Conservation (phyloP, 106 monocot genomes). For the Xerophyta viscosa region DNA sequence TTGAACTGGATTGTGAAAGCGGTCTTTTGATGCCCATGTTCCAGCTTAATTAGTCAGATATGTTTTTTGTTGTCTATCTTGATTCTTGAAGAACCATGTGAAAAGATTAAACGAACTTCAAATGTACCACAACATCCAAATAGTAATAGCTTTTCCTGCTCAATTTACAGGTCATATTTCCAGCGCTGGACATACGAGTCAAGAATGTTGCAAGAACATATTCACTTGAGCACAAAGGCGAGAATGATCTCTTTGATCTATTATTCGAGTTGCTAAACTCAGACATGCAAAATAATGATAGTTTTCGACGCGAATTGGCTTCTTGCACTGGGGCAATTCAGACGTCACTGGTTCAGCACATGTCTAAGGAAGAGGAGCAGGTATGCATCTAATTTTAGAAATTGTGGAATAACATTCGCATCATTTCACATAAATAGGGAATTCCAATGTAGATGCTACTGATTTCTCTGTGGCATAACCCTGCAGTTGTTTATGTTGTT, state of each 20-base stretch:
- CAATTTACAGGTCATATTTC: slow-evolving; percentile 78
- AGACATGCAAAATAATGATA: slow-evolving; percentile 45
- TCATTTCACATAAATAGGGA: too few species aligned
- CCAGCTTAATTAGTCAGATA: too few species aligned
- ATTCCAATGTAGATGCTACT: too few species aligned
- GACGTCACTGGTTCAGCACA: slow-evolving; percentile 88
- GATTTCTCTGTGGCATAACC: too few species aligned
- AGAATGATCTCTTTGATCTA: slow-evolving; percentile 74
- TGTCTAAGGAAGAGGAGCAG: slow-evolving; percentile 99
- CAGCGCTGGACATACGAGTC: slow-evolving; percentile 90
- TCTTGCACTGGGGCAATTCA: slow-evolving; percentile 87
- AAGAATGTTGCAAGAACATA: slow-evolving; percentile 95
- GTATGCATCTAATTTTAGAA: slow-evolving; percentile 25
- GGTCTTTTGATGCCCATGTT: too few species aligned
- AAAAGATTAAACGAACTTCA: too few species aligned
- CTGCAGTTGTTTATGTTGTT: too few species aligned
- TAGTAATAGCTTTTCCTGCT: not conserved
- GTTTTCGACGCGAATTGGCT: slow-evolving; percentile 70
- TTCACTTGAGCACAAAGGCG: slow-evolving; percentile 94
- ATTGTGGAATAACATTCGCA: too few species aligned
- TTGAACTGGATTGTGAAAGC: too few species aligned
- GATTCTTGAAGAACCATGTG: not conserved
- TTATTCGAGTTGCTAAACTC: slow-evolving; percentile 58
- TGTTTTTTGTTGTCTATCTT: not conserved
- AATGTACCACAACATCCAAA: too few species aligned